A percentile compares a stretch with the other conserved stretches of the same genome.
phyloP scores from a whole-genome alignment of 257 asterid genomes.

The Marsdenia floribunda region DNA sequence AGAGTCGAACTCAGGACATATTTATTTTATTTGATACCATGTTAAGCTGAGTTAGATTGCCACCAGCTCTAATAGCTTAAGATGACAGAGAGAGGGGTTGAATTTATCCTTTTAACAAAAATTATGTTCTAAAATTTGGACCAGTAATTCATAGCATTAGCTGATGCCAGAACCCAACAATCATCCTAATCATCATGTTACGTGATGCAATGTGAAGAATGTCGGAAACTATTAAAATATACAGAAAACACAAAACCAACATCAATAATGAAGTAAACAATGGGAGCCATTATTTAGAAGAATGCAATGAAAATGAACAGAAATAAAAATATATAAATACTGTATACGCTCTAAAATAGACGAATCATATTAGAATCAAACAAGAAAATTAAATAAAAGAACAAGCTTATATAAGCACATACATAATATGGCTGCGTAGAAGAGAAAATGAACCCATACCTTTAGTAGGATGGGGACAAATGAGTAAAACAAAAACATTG shows the following conservation, averaged over 20 bases:
- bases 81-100: no score
- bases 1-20: no score
- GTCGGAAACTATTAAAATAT: not conserved
- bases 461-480: conserved; percentile 72
- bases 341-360: no score
- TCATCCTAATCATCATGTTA: not conserved
- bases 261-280: not conserved
- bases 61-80: no score
- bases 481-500: conserved; percentile 87
- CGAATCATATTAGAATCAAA: not conserved
- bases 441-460: conserved; percentile 33
- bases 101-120: no score
- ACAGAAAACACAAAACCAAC: not conserved
- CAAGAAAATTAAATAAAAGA: not conserved
- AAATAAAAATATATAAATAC: not conserved
- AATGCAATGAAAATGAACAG: not conserved
- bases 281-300: not conserved
- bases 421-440: not conserved
- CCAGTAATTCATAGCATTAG: not conserved
- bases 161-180: not conserved
- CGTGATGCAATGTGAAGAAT: not conserved
- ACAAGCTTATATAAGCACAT: not conserved
- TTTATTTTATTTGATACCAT: no score
- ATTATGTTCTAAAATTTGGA: no score
- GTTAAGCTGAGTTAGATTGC: no score